Base-by-base conservation (phyloP, 495 filamentous ascomycete species). In the Terfezia boudieri region DNA sequence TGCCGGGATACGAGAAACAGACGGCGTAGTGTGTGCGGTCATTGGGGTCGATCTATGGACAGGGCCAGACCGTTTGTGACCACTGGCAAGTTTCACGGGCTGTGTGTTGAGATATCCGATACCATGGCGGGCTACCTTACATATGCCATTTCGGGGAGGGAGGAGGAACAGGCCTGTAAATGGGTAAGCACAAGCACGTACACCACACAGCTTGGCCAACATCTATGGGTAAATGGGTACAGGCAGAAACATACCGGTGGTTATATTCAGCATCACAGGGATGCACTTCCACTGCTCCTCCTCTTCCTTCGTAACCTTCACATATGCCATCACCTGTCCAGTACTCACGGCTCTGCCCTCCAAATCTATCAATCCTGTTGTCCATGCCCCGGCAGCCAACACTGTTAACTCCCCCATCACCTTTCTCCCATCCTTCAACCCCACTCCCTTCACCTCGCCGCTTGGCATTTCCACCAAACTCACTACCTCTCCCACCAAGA, bases 311-410 rank as follows among this genome's bases (percentile, higher is more conserved):
- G 79, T 79, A 52, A 94, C 66, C 53, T 71, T 67, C 36, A 94
- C 64, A 70, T 94, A 95, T 1, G 73, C 80, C 26, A 95, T 64
- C 0, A 80, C 75, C 62, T 98, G 90, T 1, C 83, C 90, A 0
- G 83, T 88, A 2, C 86, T 80, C 41, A 79, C 71, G 4, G 77
- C 79, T 20, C 82, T 73, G 2, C 84, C 84, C n/a, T 78, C 69
- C 1, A 95, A 67, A 67, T 94, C 83, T 49, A 98, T 68, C 8
- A 98, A 69, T 0, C 72, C 69, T 0, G 75, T 72, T 7, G 83
- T 83, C 87, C 87, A 95, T 1, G 90, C 84, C 7, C 90, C 90
- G 0, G 86, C 78, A 0, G 90, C 86, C 8, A 94, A 71, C 54
- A 95, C 68, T 14, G 81, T 77, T 5, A 95, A 71, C 51, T 83